These are phyloP conservation scores for Bidens hawaiensis DNA, from an alignment of 140 eudicot species.

Conservation along the genomic window DNA sequence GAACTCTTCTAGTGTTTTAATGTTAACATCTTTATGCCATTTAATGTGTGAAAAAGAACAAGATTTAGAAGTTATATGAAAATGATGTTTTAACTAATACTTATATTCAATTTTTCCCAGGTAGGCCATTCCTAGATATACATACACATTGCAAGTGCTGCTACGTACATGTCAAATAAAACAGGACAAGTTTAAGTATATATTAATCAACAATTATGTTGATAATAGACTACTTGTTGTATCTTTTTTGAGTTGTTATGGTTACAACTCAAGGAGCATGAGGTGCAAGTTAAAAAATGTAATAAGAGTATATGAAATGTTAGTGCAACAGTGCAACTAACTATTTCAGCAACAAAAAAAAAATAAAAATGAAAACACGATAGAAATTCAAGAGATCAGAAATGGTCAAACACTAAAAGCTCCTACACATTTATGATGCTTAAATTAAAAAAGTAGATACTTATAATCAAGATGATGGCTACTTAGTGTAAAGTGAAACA, in stretches of 20 bases:
- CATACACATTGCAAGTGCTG: not conserved
- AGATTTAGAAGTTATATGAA: not conserved
- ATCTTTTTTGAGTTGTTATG: not conserved
- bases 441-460: constrained; percentile 8
- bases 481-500: constrained; percentile 7
- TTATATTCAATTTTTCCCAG: not conserved
- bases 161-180: not conserved
- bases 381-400: not conserved
- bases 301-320: constrained; percentile 3
- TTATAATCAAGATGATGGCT: constrained; percentile 11
- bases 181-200: not conserved
- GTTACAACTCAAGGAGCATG: constrained; percentile 9
- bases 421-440: constrained; percentile 10
- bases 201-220: not conserved
- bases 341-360: not conserved
- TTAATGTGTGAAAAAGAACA: not conserved
- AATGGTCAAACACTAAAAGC: constrained; percentile 4
- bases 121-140: constrained; percentile 6
- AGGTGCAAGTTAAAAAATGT: not conserved
- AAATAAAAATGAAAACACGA: not conserved
- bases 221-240: not conserved
- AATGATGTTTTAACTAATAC: not conserved
- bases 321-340: not conserved
- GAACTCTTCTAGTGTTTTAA: constrained; percentile 5
- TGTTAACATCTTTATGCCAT: not conserved